Conservation (phyloP, 2,329 filamentous ascomycete species). For the Colletotrichum nymphaeae region DNA sequence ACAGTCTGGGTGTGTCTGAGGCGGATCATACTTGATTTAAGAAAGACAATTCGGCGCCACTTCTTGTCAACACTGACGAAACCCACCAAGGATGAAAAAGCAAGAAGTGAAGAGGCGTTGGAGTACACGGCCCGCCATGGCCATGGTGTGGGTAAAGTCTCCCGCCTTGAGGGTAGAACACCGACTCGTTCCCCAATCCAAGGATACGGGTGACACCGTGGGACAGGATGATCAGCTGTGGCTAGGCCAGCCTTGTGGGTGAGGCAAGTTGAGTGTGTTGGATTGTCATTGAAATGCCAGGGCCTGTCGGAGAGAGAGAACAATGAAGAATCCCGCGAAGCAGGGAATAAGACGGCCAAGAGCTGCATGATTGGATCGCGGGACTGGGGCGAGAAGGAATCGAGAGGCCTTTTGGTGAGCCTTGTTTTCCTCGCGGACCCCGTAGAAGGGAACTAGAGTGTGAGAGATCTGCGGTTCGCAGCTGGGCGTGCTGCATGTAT, state of each 20-base stretch:
- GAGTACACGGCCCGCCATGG: not conserved
- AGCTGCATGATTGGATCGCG: not conserved
- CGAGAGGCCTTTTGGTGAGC: not conserved
- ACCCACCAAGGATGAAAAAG: conserved; percentile 3
- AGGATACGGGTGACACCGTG: conserved; percentile 13
- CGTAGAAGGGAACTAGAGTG: not conserved
- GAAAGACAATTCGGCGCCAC: not conserved
- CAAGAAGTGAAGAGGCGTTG: not conserved
- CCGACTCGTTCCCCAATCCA: not conserved
- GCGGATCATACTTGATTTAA: conserved; percentile 8
- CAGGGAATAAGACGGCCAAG: conserved; percentile 7
- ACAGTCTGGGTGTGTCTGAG: not conserved
- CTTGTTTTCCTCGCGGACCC: conserved; percentile 13
- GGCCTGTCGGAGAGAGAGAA: conserved; percentile 12
- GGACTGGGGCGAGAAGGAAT: not conserved
- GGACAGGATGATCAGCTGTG: conserved; percentile 2
- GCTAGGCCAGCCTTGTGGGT: not conserved
- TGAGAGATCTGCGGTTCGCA: conserved; percentile 17
- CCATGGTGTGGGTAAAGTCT: not conserved
- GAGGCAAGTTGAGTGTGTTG: not conserved
- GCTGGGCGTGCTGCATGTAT: not conserved
- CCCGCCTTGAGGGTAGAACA: not conserved
- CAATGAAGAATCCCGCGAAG: not conserved
- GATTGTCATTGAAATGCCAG: not conserved
- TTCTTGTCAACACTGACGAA: not conserved